These are phyloP conservation scores for Agapanthus africanus DNA, from an alignment of 106 monocot genomes.

Conservation along the genomic window DNA sequence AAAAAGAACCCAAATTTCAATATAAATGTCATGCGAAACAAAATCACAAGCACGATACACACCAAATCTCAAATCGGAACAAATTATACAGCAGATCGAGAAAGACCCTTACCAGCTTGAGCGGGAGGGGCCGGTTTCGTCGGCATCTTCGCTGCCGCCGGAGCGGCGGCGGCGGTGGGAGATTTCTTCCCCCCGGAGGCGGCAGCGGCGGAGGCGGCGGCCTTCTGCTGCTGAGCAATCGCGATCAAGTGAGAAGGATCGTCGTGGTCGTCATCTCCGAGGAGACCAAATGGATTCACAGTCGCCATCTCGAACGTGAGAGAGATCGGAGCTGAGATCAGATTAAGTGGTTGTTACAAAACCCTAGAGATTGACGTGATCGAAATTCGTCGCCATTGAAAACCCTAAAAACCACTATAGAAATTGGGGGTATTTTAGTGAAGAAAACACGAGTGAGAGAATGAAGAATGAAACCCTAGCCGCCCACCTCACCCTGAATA, in stretches of 20 bases:
- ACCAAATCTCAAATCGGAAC: background rate
- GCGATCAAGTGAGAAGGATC: slow-evolving; percentile 49
- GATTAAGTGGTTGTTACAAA: background rate
- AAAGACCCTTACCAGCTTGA: slow-evolving; percentile 44
- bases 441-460: too few relatives aligned
- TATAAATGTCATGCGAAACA: background rate
- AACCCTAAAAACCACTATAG: too few relatives aligned
- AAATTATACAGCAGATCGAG: background rate
- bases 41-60: background rate
- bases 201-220: slow-evolving; percentile 18
- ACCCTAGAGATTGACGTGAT: background rate
- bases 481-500: background rate
- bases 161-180: background rate
- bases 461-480: background rate
- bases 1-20: background rate
- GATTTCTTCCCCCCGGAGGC: slow-evolving; percentile 3
- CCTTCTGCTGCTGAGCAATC: slow-evolving; percentile 35
- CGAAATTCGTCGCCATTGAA: slow-evolving; percentile 7
- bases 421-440: background rate
- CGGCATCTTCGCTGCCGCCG: slow-evolving; percentile 49
- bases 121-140: slow-evolving; percentile 65
- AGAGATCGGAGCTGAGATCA: slow-evolving; percentile 8
- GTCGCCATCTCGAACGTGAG: slow-evolving; percentile 28
- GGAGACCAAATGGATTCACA: slow-evolving; percentile 62
- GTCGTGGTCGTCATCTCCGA: slow-evolving; percentile 55